A percentile compares a stretch with the other conserved stretches of the same genome.
Conservation (phyloP, 331 rosid genomes). For the Quercus tomentella region DNA sequence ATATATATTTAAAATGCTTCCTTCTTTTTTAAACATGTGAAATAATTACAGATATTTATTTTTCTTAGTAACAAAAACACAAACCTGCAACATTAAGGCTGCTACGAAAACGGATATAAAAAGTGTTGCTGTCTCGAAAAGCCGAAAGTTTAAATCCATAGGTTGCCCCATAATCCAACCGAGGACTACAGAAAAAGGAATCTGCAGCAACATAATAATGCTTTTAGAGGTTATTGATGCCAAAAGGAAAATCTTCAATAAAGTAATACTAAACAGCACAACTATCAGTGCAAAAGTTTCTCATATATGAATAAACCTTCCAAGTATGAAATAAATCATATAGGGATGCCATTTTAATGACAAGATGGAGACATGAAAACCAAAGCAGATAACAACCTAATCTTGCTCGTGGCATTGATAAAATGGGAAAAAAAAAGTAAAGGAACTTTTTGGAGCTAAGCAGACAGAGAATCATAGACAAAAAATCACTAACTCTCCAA, state of each 20-base stretch:
- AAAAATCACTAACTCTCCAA: too few relatives aligned
- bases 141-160: constrained; percentile 78
- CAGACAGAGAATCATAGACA: too few relatives aligned
- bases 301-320: not conserved
- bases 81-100: constrained; percentile 81
- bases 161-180: constrained; percentile 73
- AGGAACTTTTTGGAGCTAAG: not conserved
- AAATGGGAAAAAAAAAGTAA: not conserved
- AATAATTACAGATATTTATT: not conserved
- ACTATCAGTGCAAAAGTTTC: not conserved
- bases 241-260: too few relatives aligned
- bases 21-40: not conserved
- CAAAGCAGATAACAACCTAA: not conserved
- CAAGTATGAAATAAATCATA: not conserved
- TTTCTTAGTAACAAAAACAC: constrained; percentile 1
- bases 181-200: constrained; percentile 71
- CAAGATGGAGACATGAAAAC: not conserved
- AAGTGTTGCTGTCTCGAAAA: constrained; percentile 75
- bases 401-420: not conserved
- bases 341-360: not conserved
- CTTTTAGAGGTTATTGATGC: too few relatives aligned
- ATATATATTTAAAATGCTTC: not conserved
- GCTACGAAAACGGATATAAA: constrained; percentile 70
- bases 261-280: too few relatives aligned
- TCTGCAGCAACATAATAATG: constrained; percentile 40